Conservation (phyloP, 1,284 basidiomycete genomes). For the Singerocomus inundabilis region DNA sequence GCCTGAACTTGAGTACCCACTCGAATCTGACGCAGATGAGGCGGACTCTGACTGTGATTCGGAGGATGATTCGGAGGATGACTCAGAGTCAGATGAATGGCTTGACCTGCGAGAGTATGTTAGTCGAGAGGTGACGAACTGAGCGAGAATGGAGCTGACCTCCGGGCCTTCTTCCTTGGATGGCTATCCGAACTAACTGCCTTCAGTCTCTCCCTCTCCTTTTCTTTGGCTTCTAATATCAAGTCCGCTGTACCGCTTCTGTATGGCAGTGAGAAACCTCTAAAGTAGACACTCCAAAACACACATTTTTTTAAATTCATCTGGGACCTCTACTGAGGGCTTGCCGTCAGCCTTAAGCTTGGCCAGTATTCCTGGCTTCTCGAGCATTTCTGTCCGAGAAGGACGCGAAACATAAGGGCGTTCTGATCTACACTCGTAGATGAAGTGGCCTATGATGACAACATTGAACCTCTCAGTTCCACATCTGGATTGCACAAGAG, state of each 20-base stretch:
- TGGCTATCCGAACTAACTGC: conserved; percentile 33
- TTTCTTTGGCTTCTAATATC: conserved; percentile 73
- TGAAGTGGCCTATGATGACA: conserved; percentile 66
- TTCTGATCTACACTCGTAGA: conserved; percentile 70
- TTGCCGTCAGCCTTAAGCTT: conserved; percentile 65
- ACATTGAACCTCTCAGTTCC: background rate
- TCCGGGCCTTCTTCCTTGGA: conserved; percentile 50
- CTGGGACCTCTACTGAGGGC: conserved; percentile 73
- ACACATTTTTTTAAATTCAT: conserved; percentile 77
- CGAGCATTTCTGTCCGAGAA: conserved; percentile 72
- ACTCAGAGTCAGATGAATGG: conserved; percentile 26
- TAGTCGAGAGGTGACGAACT: background rate
- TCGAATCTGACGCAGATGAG: conserved; percentile 38
- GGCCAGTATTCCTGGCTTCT: conserved; percentile 62
- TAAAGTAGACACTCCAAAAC: conserved; percentile 21
- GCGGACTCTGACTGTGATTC: conserved; percentile 39
- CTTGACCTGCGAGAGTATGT: conserved; percentile 21
- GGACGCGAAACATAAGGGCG: conserved; percentile 76
- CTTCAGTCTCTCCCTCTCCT: conserved; percentile 54
- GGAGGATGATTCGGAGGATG: conserved; percentile 30
- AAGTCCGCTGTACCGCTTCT: conserved; percentile 71
- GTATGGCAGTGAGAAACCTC: conserved; percentile 10
- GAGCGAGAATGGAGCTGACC: conserved; percentile 37
- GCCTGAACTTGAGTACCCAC: conserved; percentile 35
- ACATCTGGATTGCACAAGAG: background rate